Base-by-base conservation (phyloP, 805 yeast genomes). In the Candida krabiensis region DNA sequence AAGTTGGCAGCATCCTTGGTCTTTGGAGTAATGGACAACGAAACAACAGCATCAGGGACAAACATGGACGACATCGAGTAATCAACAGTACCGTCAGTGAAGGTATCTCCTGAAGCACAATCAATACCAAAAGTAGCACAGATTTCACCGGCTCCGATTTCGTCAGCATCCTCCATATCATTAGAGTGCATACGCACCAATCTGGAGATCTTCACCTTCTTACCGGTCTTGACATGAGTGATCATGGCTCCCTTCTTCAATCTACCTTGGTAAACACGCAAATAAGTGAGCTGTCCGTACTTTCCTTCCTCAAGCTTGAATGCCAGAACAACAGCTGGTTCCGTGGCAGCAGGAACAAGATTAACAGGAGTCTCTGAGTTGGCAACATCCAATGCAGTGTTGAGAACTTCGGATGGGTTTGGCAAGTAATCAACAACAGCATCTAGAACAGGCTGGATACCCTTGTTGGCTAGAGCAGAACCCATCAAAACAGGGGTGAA, bases 401-500 rank as follows among this genome's bases (percentile, higher is more conserved):
- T 93, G 56, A 87, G 71, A 38, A 93, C 82, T 66, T 93, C 96
- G 45, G 93, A 80, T 39, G 99, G 99, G 62, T 91, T 82, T 31
- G 99, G 99, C 55, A 93, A 75, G 66, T 81, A 93, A 62, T 91
- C 97, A 49, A 91, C 91, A 43, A 93, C 96, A 28, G 97, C 93
- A 63, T 93, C 97, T 53, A 93, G 73, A 25, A 91, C 96, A 16
- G 90, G 90, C 71, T 93, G 99, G 49, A 93, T 76, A 65, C 97
- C 96, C 50, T 83, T 86, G 70, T 93, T 93, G 41, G 98, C 99
- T 48, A 93, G 74, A 14, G 99, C 99, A 34, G 97, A 88, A 16
- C 99, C 99, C 97, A 93, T 93, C 49, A 91, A 72, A n/a, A 93
- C 98, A n/a, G 99, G 99, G 11, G 98, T 88, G 72, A 93, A 93